phyloP scores from a whole-genome alignment of 352 stramenopile species.

The Pythium myriotylum region DNA sequence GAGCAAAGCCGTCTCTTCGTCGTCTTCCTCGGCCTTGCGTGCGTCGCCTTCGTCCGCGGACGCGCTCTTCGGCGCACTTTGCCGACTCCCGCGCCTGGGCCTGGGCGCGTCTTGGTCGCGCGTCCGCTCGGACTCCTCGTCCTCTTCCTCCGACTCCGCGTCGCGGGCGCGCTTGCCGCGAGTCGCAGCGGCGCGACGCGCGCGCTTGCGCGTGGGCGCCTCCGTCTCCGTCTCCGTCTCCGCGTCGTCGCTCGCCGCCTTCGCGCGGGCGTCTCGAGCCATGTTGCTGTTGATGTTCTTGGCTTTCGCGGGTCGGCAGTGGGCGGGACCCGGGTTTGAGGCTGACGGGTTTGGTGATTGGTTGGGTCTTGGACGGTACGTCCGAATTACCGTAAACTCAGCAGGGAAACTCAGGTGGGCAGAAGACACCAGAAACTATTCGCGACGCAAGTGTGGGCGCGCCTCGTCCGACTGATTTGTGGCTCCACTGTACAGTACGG shows the following conservation, averaged over 20 bases:
- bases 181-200: background rate
- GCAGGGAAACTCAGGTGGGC: too few relatives aligned
- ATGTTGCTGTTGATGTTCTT: background rate
- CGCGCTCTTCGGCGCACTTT: slow-evolving; percentile 1
- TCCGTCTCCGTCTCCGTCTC: slow-evolving; percentile 1
- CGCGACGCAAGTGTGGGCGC: too few relatives aligned
- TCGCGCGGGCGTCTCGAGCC: background rate
- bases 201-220: background rate
- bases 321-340: background rate
- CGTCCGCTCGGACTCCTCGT: slow-evolving; percentile 1
- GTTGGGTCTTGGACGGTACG: too few relatives aligned
- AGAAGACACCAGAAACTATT: too few relatives aligned
- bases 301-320: background rate
- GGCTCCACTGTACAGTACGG: too few relatives aligned
- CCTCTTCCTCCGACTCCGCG: slow-evolving; percentile 1
- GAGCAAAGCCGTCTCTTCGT: slow-evolving; percentile 40
- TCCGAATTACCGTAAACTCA: too few relatives aligned
- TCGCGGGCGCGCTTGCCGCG: background rate
- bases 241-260: background rate
- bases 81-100: background rate
- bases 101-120: background rate
- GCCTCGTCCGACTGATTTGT: too few relatives aligned
- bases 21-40: slow-evolving; percentile 30
- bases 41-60: background rate
- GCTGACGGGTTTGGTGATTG: background rate